These are phyloP conservation scores for Umbellularia californica DNA, from an alignment of 164 flowering plant species.

Conservation along the genomic window DNA sequence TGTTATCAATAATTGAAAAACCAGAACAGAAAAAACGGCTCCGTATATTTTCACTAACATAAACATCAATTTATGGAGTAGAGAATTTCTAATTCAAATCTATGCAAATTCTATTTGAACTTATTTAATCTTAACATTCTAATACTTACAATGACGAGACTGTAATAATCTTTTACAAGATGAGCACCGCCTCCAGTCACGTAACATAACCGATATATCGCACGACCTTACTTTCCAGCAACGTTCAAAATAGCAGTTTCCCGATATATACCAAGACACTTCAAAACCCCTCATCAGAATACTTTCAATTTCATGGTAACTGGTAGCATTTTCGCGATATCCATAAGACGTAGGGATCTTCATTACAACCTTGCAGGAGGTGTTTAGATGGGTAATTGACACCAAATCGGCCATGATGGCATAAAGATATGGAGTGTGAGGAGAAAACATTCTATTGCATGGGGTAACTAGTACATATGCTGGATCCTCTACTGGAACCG, in stretches of 20 bases:
- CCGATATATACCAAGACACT: fast-evolving
- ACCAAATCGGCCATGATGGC: not conserved
- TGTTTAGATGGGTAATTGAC: not conserved
- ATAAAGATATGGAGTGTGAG: not conserved
- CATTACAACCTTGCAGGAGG: not conserved
- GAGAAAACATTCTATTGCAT: not conserved
- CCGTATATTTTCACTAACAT: too few relatives aligned
- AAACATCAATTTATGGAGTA: too few relatives aligned
- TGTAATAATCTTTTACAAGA: too few relatives aligned
- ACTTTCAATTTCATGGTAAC: not conserved
- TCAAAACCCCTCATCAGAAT: not conserved
- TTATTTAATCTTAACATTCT: too few relatives aligned
- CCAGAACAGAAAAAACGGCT: too few relatives aligned
- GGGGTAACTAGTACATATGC: not conserved
- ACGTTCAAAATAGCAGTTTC: too few relatives aligned
- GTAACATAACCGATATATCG: fast-evolving
- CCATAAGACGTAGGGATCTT: not conserved
- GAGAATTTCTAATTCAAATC: too few relatives aligned
- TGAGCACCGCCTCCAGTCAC: too few relatives aligned
- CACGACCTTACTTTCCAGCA: too few relatives aligned
- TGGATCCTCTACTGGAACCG: not conserved
- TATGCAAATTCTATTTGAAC: too few relatives aligned
- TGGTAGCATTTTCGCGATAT: not conserved
- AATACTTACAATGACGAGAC: too few relatives aligned
- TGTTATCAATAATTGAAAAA: too few relatives aligned